Evolutionary conservation across 2,329 filamentous ascomycete species (phyloP).

Genomic region (Fusarium pseudograminearum): DNA sequence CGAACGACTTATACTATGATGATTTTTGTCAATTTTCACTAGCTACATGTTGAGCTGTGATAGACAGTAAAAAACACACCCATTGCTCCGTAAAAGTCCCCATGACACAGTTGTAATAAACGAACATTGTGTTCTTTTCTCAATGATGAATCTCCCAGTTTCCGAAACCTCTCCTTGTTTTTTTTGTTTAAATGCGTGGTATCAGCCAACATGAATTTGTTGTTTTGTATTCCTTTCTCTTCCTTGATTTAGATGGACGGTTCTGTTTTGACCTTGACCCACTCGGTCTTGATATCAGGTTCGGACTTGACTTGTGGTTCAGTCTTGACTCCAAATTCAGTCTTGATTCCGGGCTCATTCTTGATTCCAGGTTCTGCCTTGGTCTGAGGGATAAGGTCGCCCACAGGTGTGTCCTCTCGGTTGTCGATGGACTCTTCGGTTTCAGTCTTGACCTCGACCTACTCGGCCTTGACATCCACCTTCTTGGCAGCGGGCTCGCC

Average conservation of each 20-base stretch:
- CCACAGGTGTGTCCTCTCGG: background rate
- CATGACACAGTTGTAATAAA: slow-evolving; percentile 44
- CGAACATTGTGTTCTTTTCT: slow-evolving; percentile 11
- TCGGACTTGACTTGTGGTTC: slow-evolving; percentile 67
- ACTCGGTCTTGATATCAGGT: slow-evolving; percentile 62
- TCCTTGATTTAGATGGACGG: background rate
- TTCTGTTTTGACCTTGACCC: slow-evolving; percentile 1
- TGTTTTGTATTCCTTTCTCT: slow-evolving; percentile 8
- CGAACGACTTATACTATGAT: slow-evolving; percentile 12
- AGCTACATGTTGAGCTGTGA: slow-evolving; percentile 28
- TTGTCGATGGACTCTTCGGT: background rate
- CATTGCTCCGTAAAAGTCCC: slow-evolving; percentile 38
- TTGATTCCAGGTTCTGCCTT: background rate
- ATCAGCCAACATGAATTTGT: slow-evolving; percentile 30
- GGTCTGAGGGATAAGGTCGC: background rate
- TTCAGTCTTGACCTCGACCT: slow-evolving; percentile 66
- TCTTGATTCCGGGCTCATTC: slow-evolving; percentile 51
- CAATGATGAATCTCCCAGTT: slow-evolving; percentile 1
- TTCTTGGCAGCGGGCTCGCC: slow-evolving; percentile 70
- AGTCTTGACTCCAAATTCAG: slow-evolving; percentile 67
- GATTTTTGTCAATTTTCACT: slow-evolving; percentile 34
- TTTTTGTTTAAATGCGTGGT: slow-evolving; percentile 38
- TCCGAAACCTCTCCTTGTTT: slow-evolving; percentile 22
- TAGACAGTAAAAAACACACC: slow-evolving; percentile 37
- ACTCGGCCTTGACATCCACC: slow-evolving; percentile 65